phyloP scores from a whole-genome alignment of 306 rosid species.

The Coriaria nepalensis region DNA sequence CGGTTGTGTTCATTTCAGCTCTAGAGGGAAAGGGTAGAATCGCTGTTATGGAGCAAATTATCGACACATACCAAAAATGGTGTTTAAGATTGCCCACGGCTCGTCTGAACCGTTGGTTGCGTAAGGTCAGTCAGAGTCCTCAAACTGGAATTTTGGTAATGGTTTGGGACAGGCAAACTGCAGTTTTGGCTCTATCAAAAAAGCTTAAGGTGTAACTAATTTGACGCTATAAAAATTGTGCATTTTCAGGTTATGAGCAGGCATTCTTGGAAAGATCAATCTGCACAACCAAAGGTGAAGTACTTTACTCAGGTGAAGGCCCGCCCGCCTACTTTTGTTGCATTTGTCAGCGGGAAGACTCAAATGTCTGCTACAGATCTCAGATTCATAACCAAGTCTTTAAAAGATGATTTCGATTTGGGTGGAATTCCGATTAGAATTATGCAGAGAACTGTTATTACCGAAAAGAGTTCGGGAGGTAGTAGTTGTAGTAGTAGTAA shows the following conservation, averaged over 20 bases:
- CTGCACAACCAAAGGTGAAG: constrained; percentile 75
- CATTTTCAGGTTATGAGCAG: constrained; percentile 76
- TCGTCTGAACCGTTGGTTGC: constrained; percentile 89
- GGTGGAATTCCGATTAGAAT: constrained; percentile 92
- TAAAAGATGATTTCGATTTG: constrained; percentile 92
- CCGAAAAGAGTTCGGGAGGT: constrained; percentile 18
- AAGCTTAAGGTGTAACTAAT: no score
- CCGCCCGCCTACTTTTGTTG: constrained; percentile 86
- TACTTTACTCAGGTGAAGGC: constrained; percentile 97
- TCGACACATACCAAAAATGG: constrained; percentile 81
- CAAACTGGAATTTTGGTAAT: no score
- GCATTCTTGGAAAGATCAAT: constrained; percentile 97
- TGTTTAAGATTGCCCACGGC: constrained; percentile 74
- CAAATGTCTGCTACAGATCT: constrained; percentile 56
- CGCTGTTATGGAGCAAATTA: constrained; percentile 49
- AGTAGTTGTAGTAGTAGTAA: constrained; percentile 25
- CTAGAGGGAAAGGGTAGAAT: constrained; percentile 75
- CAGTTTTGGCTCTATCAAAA: no score
- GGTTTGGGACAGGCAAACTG: no score
- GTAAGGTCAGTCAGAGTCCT: constrained; percentile 34
- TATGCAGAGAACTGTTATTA: constrained; percentile 48
- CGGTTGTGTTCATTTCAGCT: constrained; percentile 78
- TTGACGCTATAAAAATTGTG: not conserved
- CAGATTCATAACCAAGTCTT: constrained; percentile 67
- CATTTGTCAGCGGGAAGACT: constrained; percentile 70